Conservation (phyloP, 108 stramenopile genomes). For the Cyclostephanos tholiformis region DNA sequence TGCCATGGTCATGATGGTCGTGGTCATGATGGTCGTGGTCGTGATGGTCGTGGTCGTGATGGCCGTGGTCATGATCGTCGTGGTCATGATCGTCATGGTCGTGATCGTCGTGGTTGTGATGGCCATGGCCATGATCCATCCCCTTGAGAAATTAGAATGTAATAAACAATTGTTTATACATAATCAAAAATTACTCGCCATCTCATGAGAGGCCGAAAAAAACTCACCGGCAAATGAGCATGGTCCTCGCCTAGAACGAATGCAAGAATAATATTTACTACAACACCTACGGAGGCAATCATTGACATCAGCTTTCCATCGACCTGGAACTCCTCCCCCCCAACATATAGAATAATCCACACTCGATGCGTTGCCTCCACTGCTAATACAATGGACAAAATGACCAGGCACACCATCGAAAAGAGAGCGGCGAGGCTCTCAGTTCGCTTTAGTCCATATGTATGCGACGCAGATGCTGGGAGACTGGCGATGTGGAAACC, state of each 20-base stretch:
- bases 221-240: constrained; percentile 73
- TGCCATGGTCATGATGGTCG: constrained; percentile 4
- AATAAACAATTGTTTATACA: not conserved
- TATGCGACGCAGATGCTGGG: constrained; percentile 79
- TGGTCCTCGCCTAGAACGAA: constrained; percentile 82
- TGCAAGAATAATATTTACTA: constrained; percentile 90
- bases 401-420: constrained; percentile 77
- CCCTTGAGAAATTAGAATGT: not conserved
- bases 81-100: not conserved
- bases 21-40: constrained; percentile 43
- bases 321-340: constrained; percentile 55
- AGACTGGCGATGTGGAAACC: constrained; percentile 79
- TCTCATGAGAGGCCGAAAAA: constrained; percentile 33
- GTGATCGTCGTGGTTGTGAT: constrained; percentile 39
- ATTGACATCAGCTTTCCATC: constrained; percentile 90
- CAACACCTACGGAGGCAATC: constrained; percentile 88
- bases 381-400: constrained; percentile 76
- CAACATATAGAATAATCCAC: constrained; percentile 33
- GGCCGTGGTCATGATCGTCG: constrained; percentile 39
- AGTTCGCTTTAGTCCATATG: constrained; percentile 90
- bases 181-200: constrained; percentile 25
- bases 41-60: constrained; percentile 25
- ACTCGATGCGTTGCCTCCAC: constrained; percentile 77
- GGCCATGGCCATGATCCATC: constrained; percentile 38
- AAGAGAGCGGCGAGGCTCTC: constrained; percentile 92